Evolutionary conservation across 1,139 yeast genomes (phyloP).

Genomic region (Meyerozyma elateridarum): DNA sequence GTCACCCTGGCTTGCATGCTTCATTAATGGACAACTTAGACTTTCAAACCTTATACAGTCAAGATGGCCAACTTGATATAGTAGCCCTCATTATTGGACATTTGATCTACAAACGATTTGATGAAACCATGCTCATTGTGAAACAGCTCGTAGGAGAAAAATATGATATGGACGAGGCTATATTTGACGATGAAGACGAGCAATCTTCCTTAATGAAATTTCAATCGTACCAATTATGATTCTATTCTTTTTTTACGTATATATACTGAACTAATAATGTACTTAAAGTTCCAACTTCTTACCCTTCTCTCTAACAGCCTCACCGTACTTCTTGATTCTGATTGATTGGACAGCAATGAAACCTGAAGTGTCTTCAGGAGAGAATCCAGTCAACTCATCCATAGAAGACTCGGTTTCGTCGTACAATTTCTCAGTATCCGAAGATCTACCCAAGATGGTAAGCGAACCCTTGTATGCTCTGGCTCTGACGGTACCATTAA

Average conservation of each 20-base stretch:
- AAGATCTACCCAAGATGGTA: constrained; percentile 84
- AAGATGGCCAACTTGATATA: constrained; percentile 30
- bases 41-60: constrained; percentile 24
- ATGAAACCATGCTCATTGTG: constrained; percentile 26
- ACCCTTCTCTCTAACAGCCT: constrained; percentile 81
- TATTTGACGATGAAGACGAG: constrained; percentile 2
- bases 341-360: constrained; percentile 97
- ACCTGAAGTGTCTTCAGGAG: constrained; percentile 95
- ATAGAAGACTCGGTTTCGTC: constrained; percentile 97
- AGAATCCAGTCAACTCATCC: constrained; percentile 98
- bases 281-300: constrained; percentile 17
- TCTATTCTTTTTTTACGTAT: too few species aligned
- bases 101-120: constrained; percentile 28
- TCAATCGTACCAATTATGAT: background rate
- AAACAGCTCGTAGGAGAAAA: constrained; percentile 37
- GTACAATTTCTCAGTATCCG: constrained; percentile 90
- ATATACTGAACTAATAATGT: too few species aligned
- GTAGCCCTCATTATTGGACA: constrained; percentile 29
- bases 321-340: constrained; percentile 97
- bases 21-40: constrained; percentile 24
- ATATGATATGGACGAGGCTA: constrained; percentile 15
- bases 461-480: constrained; percentile 89
- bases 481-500: constrained; percentile 93
- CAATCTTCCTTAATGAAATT: background rate
- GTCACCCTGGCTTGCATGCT: too few species aligned